These are phyloP conservation scores for Tolypocladium sp. DNA, from an alignment of 2,329 filamentous ascomycete species.

Conservation along the genomic window DNA sequence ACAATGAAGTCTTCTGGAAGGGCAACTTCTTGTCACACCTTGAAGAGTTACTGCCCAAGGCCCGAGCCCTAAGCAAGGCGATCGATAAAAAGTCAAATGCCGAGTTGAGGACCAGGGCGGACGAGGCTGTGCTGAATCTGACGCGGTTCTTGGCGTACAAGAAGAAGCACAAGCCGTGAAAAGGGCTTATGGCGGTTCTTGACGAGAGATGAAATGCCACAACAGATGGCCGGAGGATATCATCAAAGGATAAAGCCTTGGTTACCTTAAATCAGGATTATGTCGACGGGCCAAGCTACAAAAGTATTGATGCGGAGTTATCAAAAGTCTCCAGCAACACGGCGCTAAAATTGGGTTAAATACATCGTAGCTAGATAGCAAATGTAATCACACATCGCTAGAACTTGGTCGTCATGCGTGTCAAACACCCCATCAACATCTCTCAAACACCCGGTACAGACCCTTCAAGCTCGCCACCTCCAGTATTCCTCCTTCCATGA, in stretches of 20 bases:
- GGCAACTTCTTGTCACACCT: conserved; percentile 50
- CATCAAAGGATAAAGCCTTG: neutral
- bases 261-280: neutral
- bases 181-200: neutral
- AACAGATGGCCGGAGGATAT: neutral
- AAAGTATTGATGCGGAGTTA: neutral
- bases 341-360: neutral
- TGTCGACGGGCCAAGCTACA: neutral
- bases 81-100: conserved; percentile 49
- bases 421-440: conserved; percentile 51
- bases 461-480: conserved; percentile 91
- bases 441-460: conserved; percentile 87
- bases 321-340: neutral
- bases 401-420: neutral
- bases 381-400: neutral
- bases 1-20: conserved; percentile 55
- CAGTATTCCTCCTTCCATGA: conserved; percentile 66
- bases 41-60: conserved; percentile 42
- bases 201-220: neutral
- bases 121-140: conserved; percentile 54
- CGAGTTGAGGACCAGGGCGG: conserved; percentile 49
- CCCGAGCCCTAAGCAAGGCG: conserved; percentile 46
- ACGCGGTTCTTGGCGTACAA: conserved; percentile 56
- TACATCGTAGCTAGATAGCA: neutral
- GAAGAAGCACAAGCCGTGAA: conserved; percentile 40